These are phyloP conservation scores for Cordyceps cicadae DNA, from an alignment of 2,329 filamentous ascomycete genomes.

Conservation along the genomic window DNA sequence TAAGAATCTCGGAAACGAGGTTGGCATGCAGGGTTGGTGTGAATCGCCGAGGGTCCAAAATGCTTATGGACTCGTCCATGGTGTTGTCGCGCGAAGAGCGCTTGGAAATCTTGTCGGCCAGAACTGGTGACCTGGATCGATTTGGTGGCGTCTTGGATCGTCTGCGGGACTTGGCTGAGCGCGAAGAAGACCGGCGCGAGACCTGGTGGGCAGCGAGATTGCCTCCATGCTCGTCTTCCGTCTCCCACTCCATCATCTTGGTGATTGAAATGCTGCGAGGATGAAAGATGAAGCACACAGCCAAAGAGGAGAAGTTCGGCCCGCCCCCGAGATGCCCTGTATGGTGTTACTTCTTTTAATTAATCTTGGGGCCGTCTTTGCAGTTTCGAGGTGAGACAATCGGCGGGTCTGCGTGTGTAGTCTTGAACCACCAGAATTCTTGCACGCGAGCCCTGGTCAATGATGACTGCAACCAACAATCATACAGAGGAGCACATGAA, in stretches of 20 bases:
- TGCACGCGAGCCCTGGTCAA: constrained; percentile 13
- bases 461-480: constrained; percentile 9
- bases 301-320: not conserved
- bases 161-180: constrained; percentile 19
- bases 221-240: constrained; percentile 47
- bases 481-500: constrained; percentile 5
- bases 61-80: constrained; percentile 60
- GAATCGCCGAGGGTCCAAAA: constrained; percentile 83
- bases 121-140: constrained; percentile 35
- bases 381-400: constrained; percentile 12
- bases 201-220: constrained; percentile 37
- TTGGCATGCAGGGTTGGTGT: constrained; percentile 93
- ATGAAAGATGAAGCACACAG: not conserved
- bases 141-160: constrained; percentile 58
- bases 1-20: constrained; percentile 86
- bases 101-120: constrained; percentile 36
- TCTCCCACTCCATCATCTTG: constrained; percentile 52
- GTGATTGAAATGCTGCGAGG: not conserved
- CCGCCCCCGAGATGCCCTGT: not conserved
- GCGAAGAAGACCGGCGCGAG: constrained; percentile 3
- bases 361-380: not conserved
- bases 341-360: not conserved
- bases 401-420: not conserved
- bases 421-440: constrained; percentile 12
- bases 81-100: constrained; percentile 50